Evolutionary conservation across 306 rosid genomes (phyloP).

Genomic region (Gastrolobium villosum): DNA sequence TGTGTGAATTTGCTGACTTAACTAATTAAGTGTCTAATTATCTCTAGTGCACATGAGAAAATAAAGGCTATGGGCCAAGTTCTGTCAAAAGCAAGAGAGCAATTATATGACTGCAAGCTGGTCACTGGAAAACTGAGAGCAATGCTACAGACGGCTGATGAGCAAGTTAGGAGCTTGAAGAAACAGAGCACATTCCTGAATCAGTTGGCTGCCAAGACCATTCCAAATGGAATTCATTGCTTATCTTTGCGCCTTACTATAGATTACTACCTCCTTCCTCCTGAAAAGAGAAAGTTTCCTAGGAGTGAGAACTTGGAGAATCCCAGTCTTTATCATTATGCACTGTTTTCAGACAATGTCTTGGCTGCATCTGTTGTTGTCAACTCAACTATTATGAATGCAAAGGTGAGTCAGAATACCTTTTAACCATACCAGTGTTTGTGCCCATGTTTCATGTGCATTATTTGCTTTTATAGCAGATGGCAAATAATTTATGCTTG

Average conservation of each 20-base stretch:
- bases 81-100: constrained; percentile 80
- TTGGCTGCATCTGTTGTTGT: constrained; percentile 97
- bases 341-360: constrained; percentile 95
- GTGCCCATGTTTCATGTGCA: not conserved
- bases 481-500: constrained; percentile 18
- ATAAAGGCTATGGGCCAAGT: constrained; percentile 81
- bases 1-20: constrained; percentile 34
- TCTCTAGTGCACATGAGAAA: constrained; percentile 73
- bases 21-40: constrained; percentile 48
- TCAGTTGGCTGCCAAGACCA: constrained; percentile 94
- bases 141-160: constrained; percentile 93
- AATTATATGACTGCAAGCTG: constrained; percentile 87
- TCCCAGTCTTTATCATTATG: constrained; percentile 84
- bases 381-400: constrained; percentile 83
- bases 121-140: constrained; percentile 88
- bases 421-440: constrained; percentile 33
- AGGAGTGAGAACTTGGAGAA: constrained; percentile 86
- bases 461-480: constrained; percentile 7
- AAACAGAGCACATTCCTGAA: constrained; percentile 93
- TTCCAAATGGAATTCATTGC: constrained; percentile 94
- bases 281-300: constrained; percentile 82
- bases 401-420: constrained; percentile 68
- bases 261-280: constrained; percentile 87
- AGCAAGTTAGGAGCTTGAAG: constrained; percentile 86
- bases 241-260: constrained; percentile 90